phyloP scores from a whole-genome alignment of 805 yeast species.

The Wickerhamiella sorbophila region DNA sequence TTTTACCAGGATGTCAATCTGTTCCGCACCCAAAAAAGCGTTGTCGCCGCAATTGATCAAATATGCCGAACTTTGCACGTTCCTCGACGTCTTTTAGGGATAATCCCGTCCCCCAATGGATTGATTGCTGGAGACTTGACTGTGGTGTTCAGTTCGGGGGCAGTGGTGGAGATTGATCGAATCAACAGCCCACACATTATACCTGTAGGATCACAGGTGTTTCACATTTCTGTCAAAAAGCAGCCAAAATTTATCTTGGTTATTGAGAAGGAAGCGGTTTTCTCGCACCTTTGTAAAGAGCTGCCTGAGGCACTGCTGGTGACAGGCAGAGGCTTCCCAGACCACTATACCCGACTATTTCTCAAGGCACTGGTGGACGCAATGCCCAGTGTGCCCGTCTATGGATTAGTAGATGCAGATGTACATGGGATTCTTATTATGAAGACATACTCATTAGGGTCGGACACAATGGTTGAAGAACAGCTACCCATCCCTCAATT shows the following conservation, averaged over 20 bases:
- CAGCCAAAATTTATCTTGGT: conserved; percentile 27
- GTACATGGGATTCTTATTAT: conserved; percentile 47
- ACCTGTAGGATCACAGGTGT: conserved; percentile 24
- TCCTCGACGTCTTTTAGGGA: conserved; percentile 28
- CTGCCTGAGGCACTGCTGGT: conserved; percentile 25
- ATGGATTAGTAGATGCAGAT: conserved; percentile 47
- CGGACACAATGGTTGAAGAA: conserved; percentile 9
- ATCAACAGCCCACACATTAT: conserved; percentile 21
- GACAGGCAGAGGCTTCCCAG: conserved; percentile 61
- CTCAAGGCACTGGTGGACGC: conserved; percentile 21
- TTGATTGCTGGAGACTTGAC: conserved; percentile 31
- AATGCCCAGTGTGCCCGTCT: conserved; percentile 28
- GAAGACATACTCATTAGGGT: conserved; percentile 24
- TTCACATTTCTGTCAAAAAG: conserved; percentile 13
- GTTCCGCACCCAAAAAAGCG: conserved; percentile 32
- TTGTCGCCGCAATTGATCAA: conserved; percentile 29
- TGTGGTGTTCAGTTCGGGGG: conserved; percentile 10
- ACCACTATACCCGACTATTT: conserved; percentile 35
- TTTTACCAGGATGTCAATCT: conserved; percentile 43
- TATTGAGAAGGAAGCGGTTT: conserved; percentile 39
- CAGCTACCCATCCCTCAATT: conserved; percentile 10
- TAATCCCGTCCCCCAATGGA: conserved; percentile 45
- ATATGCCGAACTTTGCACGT: conserved; percentile 30
- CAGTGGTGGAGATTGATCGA: conserved; percentile 10
- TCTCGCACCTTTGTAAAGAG: conserved; percentile 22